phyloP scores from a whole-genome alignment of 208 protist species.

The Trypanosoma scelopori region DNA sequence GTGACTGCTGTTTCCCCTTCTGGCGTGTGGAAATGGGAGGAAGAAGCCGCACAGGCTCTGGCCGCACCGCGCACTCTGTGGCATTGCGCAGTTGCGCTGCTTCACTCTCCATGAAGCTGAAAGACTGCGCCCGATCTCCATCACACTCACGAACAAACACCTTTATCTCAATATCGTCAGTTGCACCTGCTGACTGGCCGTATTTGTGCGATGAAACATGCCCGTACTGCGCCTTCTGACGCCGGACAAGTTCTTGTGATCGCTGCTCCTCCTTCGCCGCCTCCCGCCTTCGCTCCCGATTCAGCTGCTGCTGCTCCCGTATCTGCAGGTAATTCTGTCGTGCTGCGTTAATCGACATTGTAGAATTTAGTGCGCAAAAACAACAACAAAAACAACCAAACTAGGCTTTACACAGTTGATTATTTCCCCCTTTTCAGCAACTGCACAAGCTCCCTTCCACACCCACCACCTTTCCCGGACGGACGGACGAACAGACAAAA shows the following conservation, averaged over 20 bases:
- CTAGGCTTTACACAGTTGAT: neutral
- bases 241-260: slow-evolving; percentile 28
- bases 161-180: slow-evolving; percentile 69
- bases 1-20: slow-evolving; percentile 8
- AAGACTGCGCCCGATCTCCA: slow-evolving; percentile 38
- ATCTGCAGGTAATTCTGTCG: slow-evolving; percentile 77
- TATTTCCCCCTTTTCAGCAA: no score
- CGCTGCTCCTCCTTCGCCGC: slow-evolving; percentile 43
- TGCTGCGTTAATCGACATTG: slow-evolving; percentile 46
- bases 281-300: slow-evolving; percentile 56
- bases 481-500: neutral
- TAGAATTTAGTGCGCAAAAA: neutral
- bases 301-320: slow-evolving; percentile 84
- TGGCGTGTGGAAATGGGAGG: slow-evolving; percentile 6
- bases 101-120: slow-evolving; percentile 56
- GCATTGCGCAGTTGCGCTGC: slow-evolving; percentile 7
- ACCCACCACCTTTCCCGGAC: no score
- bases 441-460: no score
- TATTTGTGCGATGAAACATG: slow-evolving; percentile 69
- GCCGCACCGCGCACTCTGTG: neutral
- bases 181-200: slow-evolving; percentile 11
- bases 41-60: slow-evolving; percentile 6
- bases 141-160: slow-evolving; percentile 90
- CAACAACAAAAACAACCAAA: slow-evolving; percentile 21
- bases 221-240: slow-evolving; percentile 59